Percentiles rank a stretch among this genome's conserved stretches.
Conservation (phyloP, 2,329 filamentous ascomycete genomes). For the Monosporascus sp. region DNA sequence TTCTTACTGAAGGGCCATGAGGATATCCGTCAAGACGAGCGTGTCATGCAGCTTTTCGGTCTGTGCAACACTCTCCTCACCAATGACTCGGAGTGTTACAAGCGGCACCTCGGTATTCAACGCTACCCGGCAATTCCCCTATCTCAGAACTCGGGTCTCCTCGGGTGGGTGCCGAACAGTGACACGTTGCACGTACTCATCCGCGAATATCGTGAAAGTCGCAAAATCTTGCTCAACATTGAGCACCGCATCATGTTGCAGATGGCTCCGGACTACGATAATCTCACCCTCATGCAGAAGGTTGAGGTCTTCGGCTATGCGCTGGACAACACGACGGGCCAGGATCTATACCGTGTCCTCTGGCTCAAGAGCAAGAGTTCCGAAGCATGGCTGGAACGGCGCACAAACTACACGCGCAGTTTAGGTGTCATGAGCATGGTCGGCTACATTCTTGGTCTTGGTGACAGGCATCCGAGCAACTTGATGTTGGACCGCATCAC, state of each 20-base stretch:
- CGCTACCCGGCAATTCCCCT: conserved; percentile 94
- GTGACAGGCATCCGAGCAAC: conserved; percentile 95
- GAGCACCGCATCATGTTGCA: conserved; percentile 99
- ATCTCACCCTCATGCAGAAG: conserved; percentile 98
- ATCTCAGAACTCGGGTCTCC: conserved; percentile 89
- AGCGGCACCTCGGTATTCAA: conserved; percentile 94
- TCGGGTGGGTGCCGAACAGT: conserved; percentile 96
- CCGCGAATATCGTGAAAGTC: conserved; percentile 91
- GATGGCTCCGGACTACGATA: conserved; percentile 99
- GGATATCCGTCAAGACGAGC: conserved; percentile 96
- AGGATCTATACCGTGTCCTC: conserved; percentile 93
- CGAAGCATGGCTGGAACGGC: conserved; percentile 92
- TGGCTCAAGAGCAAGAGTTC: conserved; percentile 99
- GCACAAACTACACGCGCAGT: conserved; percentile 98
- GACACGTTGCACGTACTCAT: conserved; percentile 97
- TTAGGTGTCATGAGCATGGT: conserved; percentile 99
- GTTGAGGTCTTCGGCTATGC: conserved; percentile 99
- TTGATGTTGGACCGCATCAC: conserved; percentile 94
- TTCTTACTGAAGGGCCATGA: conserved; percentile 98
- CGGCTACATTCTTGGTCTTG: conserved; percentile 96
- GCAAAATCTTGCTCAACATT: conserved; percentile 97
- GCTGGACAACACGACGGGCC: conserved; percentile 96
- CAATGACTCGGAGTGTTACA: conserved; percentile 93
- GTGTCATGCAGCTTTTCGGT: conserved; percentile 98
- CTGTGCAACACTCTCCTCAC: conserved; percentile 92